Base-by-base conservation (phyloP, 371 early-diverging fungal genomes). In the Mortierella sp. region DNA sequence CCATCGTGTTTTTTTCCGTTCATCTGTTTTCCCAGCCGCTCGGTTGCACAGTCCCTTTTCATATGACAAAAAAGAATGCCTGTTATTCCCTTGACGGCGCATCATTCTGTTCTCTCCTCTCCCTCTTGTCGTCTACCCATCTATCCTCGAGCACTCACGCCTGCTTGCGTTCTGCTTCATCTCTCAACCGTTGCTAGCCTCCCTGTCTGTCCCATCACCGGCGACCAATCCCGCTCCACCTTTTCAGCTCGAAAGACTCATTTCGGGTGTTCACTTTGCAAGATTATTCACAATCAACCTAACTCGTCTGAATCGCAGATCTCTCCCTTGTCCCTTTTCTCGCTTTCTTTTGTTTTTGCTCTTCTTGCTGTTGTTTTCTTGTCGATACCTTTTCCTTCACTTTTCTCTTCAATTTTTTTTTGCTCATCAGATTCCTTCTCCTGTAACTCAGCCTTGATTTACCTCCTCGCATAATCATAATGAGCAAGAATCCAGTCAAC, bases 251-350 rank as follows among this genome's bases (percentile, higher is more conserved):
- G 17, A 43, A n/a, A 2, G 19, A 43, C 43, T 39, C 26, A 41
- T 51, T 37, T 30, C n/a, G n/a, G n/a, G n/a, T 75, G 63, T 75
- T 68, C 64, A 68, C 69, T 75, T 69, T 68, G 64, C 63, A 62
- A 55, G 73, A 67, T 73, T 52, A 4, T 34, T 23, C 23, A 30
- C 41, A 14, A 27, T 21, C n/a, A 15, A 9, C 21, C 4, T 21
- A 37, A 2, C 8, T 23, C 14, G 27, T 26, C 26, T 37, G 28
- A 46, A 17, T 9, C 26, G 23, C 23, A 23, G 47, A n/a, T 15
- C 21, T 43, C 24, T 17, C 43, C 19, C 31, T 27, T 39, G 15
- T 15, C 44, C 50, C 30, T 31, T 47, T 23, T 23, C 48, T 19
- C 4, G 42, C 30, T 17, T n/a, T 28, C 26, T 51, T 6, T 42